Evolutionary conservation across 2,329 filamentous ascomycete genomes (phyloP), one percentile per base, ranked within the genome.

Genomic region (Pleoardoris graminearum): DNA sequence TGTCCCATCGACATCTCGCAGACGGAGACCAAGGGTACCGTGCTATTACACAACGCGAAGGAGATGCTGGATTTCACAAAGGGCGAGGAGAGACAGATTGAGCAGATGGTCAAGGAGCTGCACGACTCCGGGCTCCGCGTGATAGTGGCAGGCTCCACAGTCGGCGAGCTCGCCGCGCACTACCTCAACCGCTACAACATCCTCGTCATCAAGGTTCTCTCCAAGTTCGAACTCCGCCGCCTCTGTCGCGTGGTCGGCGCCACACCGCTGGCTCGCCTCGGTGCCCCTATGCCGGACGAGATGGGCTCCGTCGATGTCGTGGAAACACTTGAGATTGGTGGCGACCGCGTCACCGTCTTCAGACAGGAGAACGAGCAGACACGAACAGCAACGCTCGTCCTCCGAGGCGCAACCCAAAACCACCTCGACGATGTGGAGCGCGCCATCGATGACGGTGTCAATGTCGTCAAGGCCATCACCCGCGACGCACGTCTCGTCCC

Each of bases 31-130:
- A 99, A 99, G 83, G 95, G 95, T 44, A 99, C 94, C 10, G 94
- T 99, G 38, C 83, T 99, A 47, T 78, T 99, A 67, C 91, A 99
- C 78, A 99, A 96, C 72, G 93, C 93, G 54, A 89, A 97, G 80
- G 94, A 99, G 79, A 97, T 99, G 90, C 83, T 97, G 72, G 89
- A 97, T 73, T 99, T 97, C 78, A 96, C 91, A 67, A 96, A 92
- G 80, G 95, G 94, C 57, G 94, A 99, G 79, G 94, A 99, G 79
- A 78, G 81, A 50, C 93, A 97, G 74, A 85, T 99, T 44, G 94
- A 99, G 79, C 82, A 86, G 39, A 82, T 88, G 45, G 90, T 99
- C 80, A 97, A 97, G 82, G 92, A 97, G 76, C 84, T 99, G 19
- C 87, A 97, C 75, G 94, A 99, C 73, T 93, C 91, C 29, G 94